Evolutionary conservation across 2,329 filamentous ascomycete species (phyloP), one percentile per base, ranked within the genome.

Genomic region (Paracoccidioides brasiliensis): DNA sequence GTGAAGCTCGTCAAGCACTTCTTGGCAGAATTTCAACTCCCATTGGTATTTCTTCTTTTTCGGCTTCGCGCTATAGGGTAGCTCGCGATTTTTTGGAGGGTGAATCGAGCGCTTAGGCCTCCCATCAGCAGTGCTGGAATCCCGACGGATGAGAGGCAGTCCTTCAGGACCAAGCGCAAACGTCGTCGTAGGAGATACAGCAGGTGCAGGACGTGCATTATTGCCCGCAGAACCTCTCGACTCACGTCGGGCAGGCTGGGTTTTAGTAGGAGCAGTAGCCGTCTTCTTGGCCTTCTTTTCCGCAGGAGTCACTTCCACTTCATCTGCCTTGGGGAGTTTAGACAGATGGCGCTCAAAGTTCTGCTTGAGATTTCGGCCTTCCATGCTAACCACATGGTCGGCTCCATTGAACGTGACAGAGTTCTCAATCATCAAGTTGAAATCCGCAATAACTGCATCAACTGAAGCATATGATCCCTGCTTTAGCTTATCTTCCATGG

Each of bases 101-200:
- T 95, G 89, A 55, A 97, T 95, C 12, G 91, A 89, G 54, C 93
- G 85, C 76, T 96, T 96, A 9, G 91, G 90, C 53, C 93, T 82
- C 56, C 84, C 86, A 62, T 90, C 88, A 4, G 80, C 79, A 56
- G 84, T 85, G 5, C 83, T 85, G 1, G 88, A 95, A 64, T 94
- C 89, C 22, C 91, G 86, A 54, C 93, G 85, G 60, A 93, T 93
- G 42, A 89, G 78, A 7, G 89, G 89, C 42, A 88, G 78, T 1
- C 88, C 88, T 62, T 88, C 83, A 1, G 88, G 82, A 30, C 86
- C 82, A 9, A 94, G 76, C 2, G 89, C 88, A 70, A 90, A 94
- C 0, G 85, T 80, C 35, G 78, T 78, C 33, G 74, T 73, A 5
- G 73, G 71, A 3, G 73, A 66, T 35, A 67, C 63, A 32, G 71